Evolutionary conservation across 2,329 filamentous ascomycete genomes (phyloP).

Genomic region (Exophiala sp.): DNA sequence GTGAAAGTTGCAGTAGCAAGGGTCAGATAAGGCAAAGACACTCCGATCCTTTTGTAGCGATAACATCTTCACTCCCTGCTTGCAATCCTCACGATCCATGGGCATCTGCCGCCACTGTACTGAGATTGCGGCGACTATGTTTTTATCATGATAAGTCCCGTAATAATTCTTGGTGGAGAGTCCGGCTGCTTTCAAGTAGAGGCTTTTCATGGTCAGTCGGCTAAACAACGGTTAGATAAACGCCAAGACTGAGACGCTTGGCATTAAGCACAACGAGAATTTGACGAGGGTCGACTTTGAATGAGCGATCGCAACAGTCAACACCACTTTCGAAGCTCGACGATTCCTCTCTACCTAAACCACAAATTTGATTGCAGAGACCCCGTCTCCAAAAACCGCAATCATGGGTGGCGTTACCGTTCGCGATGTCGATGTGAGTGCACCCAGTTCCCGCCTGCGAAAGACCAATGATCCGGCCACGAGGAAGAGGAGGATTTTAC

Average conservation of each 20-base stretch:
- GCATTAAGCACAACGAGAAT: conserved; percentile 12
- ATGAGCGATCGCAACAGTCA: not conserved
- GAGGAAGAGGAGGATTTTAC: conserved; percentile 9
- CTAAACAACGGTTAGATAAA: not conserved
- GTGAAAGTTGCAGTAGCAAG: too few species aligned
- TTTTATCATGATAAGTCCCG: too few species aligned
- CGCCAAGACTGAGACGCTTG: conserved; percentile 12
- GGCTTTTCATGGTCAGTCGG: not conserved
- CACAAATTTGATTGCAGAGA: conserved; percentile 23
- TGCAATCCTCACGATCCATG: too few species aligned
- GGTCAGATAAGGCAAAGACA: too few species aligned
- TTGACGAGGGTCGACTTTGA: conserved; percentile 7
- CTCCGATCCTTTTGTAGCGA: too few species aligned
- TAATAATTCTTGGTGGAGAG: too few species aligned
- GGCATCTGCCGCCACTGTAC: not conserved
- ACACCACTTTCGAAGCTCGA: not conserved
- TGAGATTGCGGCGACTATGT: not conserved
- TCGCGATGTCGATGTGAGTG: conserved; percentile 62
- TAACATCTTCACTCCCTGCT: too few species aligned
- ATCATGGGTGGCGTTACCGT: conserved; percentile 66
- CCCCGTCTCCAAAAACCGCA: conserved; percentile 38
- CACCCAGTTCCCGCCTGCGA: conserved; percentile 24
- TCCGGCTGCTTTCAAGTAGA: not conserved
- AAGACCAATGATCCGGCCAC: conserved; percentile 20
- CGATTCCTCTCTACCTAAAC: conserved; percentile 6